Evolutionary conservation across 78 protist species (phyloP), one percentile per base, ranked within the genome.

Genomic region (Chrysochromulina parva): DNA sequence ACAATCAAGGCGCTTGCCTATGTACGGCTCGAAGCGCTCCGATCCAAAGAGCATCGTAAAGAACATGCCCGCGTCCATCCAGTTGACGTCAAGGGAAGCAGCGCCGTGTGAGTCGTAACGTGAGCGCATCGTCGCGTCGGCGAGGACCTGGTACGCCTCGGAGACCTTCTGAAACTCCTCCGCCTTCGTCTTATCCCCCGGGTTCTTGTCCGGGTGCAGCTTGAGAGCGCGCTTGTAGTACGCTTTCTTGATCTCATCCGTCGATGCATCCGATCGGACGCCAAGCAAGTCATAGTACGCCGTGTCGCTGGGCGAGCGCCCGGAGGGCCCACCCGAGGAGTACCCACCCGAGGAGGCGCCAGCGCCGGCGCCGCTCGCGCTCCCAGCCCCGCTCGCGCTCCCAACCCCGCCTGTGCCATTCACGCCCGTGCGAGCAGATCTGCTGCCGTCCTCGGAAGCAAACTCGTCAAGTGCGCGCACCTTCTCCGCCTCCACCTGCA

Each of bases 171-270:
- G 66, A 60, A 90, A 93, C 65, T 90, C 3, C 58, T 90, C 93
- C 54, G 62, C 66, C 11, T 82, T 90, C 58, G 7, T 11, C 28
- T 78, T 58, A 81, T 90, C 66, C 20, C 62, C 90, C 6, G 91
- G 85, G 84, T 93, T 90, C 82, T 86, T 90, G 89, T 93, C 95
- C 0, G 95, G 95, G 88, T 93, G 95, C 3, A 62, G 90, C 81
- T 90, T 86, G 14, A 90, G 66, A 2, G 93, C 89, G 13, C 60
- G 73, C 89, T 93, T 91, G 20, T 81, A 3, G 80, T 88, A 93
- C 19, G 95, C 92, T 59, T 78, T 76, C 80, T 90, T 90, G 86
- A 90, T 90, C 16, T 4, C 69, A 19, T 69, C 71, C 16, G 38
- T 82, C 14, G 74, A 24, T 26, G 92, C 92, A 7, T 47, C 54